Conservation (phyloP, 2,329 filamentous ascomycete species). For the Didymella pomorum region DNA sequence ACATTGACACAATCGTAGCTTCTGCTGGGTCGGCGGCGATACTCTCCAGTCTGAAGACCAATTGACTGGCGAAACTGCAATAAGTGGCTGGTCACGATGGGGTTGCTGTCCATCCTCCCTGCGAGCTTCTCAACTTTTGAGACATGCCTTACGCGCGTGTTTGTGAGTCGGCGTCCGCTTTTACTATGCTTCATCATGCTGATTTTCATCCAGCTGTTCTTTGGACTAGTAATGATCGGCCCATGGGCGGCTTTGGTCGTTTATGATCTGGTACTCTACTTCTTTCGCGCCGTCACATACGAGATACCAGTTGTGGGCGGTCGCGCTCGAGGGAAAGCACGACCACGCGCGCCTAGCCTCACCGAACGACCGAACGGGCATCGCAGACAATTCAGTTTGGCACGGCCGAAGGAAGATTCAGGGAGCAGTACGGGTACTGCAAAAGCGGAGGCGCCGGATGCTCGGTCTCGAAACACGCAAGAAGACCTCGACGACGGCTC, state of each 20-base stretch:
- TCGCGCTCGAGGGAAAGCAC: constrained; percentile 64
- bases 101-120: constrained; percentile 71
- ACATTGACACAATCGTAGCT: background rate
- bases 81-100: constrained; percentile 57
- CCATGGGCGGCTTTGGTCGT: constrained; percentile 68
- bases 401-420: constrained; percentile 36
- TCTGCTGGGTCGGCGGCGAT: background rate
- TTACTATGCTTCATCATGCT: background rate
- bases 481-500: constrained; percentile 22
- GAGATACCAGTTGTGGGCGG: constrained; percentile 68
- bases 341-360: constrained; percentile 69
- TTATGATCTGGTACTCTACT: constrained; percentile 70
- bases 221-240: constrained; percentile 65
- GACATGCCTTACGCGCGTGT: constrained; percentile 68
- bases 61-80: background rate
- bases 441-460: constrained; percentile 34
- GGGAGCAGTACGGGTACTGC: constrained; percentile 32
- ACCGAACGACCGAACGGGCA: constrained; percentile 64
- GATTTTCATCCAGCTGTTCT: background rate
- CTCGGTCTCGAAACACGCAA: constrained; percentile 36
- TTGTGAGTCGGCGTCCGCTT: constrained; percentile 57
- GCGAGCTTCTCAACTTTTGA: constrained; percentile 65
- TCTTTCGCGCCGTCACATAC: constrained; percentile 65
- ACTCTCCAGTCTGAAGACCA: background rate
- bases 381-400: constrained; percentile 54